Evolutionary conservation across 495 filamentous ascomycete species (phyloP).

Genomic region (Parathielavia appendiculata): DNA sequence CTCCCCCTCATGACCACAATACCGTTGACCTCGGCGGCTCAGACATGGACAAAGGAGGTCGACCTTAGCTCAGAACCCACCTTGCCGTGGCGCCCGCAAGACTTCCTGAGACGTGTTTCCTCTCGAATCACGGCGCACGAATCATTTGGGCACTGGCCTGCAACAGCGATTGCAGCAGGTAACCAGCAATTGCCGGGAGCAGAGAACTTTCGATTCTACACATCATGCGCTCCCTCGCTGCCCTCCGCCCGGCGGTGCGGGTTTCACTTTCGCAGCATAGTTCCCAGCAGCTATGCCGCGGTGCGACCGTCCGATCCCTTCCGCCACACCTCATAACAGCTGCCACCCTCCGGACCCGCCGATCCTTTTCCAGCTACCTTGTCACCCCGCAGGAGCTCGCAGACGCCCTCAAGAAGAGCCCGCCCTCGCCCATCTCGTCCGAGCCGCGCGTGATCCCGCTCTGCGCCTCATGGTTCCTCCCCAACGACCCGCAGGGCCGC

Average conservation of each 20-base stretch:
- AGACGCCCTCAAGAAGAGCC: conserved; percentile 70
- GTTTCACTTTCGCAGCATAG: conserved; percentile 30
- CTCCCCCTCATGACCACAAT: conserved; percentile 1
- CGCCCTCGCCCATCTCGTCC: conserved; percentile 66
- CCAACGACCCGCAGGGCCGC: conserved; percentile 68
- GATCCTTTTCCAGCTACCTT: conserved; percentile 69
- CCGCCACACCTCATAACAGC: conserved; percentile 1
- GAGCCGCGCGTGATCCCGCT: conserved; percentile 78
- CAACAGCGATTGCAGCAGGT: neutral
- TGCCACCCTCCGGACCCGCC: conserved; percentile 16
- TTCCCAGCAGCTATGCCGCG: conserved; percentile 21
- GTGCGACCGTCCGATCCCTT: conserved; percentile 17
- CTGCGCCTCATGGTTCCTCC: conserved; percentile 93
- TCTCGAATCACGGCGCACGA: neutral
- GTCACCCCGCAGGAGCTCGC: conserved; percentile 78
- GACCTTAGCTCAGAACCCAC: neutral
- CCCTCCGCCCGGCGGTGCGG: conserved; percentile 34
- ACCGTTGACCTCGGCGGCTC: neutral
- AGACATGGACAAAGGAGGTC: conserved; percentile 11
- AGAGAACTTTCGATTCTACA: neutral
- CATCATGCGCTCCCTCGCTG: conserved; percentile 37
- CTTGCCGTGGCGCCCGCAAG: neutral
- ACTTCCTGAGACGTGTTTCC: neutral
- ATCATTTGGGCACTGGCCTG: neutral
- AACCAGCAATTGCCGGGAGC: neutral